These are phyloP conservation scores for Mycosphaerella sp. DNA, from an alignment of 2,329 filamentous ascomycete species.

Conservation along the genomic window DNA sequence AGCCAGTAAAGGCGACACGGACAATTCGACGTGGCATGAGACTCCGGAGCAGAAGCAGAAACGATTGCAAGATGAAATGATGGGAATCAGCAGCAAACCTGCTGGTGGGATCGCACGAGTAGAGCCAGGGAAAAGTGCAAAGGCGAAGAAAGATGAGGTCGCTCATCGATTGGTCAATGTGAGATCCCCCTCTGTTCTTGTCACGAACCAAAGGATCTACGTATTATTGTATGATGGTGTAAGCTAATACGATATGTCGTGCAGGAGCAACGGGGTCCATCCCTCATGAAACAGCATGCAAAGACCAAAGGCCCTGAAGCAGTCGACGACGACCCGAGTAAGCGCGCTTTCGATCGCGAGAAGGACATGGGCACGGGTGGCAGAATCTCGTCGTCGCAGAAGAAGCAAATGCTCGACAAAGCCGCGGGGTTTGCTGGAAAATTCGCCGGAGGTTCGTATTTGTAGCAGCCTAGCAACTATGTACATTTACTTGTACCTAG, in stretches of 20 bases:
- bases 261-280: conserved; percentile 40
- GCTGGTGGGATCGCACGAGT: neutral
- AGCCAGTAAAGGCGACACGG: conserved; percentile 38
- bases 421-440: conserved; percentile 74
- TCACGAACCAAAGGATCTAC: too few relatives aligned
- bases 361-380: conserved; percentile 79
- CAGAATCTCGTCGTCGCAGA: conserved; percentile 61
- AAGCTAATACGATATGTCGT: conserved; percentile 27
- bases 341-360: conserved; percentile 79
- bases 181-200: neutral
- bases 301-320: conserved; percentile 50
- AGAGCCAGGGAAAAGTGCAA: conserved; percentile 9
- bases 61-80: conserved; percentile 70
- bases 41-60: conserved; percentile 82
- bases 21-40: conserved; percentile 73
- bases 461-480: conserved; percentile 34
- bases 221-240: neutral
- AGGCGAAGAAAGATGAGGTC: conserved; percentile 15
- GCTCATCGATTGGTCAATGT: conserved; percentile 27
- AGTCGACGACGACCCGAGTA: conserved; percentile 72
- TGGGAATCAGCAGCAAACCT: conserved; percentile 55
- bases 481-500: too few relatives aligned
- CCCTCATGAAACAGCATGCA: conserved; percentile 43
- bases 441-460: conserved; percentile 66
- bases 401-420: conserved; percentile 69